Percentiles rank a stretch among this genome's conserved stretches.
Evolutionary conservation across 139 green algal species (phyloP).

Genomic region (Ostreobium quekettii): DNA sequence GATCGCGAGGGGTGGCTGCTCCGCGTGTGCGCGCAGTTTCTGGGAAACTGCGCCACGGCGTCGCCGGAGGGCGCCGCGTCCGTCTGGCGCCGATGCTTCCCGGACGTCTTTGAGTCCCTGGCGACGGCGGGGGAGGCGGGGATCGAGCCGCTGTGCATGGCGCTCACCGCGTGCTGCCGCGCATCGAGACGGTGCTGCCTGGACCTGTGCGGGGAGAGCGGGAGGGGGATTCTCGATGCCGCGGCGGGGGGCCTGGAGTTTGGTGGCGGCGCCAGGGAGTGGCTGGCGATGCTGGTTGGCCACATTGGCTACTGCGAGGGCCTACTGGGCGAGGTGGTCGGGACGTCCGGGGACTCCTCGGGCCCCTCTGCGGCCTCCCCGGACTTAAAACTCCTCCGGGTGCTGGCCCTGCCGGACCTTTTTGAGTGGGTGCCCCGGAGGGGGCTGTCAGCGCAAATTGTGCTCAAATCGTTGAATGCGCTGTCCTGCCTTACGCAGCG

Average conservation of each 20-base stretch:
- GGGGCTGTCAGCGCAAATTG: neutral
- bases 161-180: neutral
- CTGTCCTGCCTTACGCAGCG: neutral
- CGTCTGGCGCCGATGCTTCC: neutral
- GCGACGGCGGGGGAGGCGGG: neutral
- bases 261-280: neutral
- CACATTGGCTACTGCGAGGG: neutral
- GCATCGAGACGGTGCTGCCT: neutral
- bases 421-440: neutral
- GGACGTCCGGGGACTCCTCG: neutral
- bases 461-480: neutral
- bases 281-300: neutral
- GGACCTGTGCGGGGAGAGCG: neutral
- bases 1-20: neutral
- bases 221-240: neutral
- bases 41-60: conserved; percentile 3
- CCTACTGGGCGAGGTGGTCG: neutral
- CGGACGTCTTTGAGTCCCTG: neutral
- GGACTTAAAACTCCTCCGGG: neutral
- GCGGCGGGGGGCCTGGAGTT: neutral
- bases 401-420: neutral
- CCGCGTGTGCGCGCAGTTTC: neutral
- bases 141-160: neutral
- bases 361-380: too few species aligned
- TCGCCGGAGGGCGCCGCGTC: neutral